Percentiles rank a stretch among this genome's conserved stretches.
These are phyloP conservation scores for Venturia carpophila DNA, from an alignment of 2,329 filamentous ascomycete species.

Conservation along the genomic window DNA sequence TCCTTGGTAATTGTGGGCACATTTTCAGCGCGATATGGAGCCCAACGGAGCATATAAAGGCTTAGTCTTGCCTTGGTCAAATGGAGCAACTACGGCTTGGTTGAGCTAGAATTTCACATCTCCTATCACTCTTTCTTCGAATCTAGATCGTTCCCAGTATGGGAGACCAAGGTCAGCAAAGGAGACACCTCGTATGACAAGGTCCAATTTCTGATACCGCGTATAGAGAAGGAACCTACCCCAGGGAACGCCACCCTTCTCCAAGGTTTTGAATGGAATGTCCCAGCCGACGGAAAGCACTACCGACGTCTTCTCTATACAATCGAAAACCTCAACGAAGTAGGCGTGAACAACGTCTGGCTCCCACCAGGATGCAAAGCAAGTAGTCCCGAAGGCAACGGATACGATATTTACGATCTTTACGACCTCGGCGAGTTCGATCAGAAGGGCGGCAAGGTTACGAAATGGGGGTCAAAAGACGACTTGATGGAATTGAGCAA, in stretches of 20 bases:
- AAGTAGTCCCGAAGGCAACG: slow-evolving; percentile 53
- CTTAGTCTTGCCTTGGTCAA: neutral
- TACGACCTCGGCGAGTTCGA: slow-evolving; percentile 66
- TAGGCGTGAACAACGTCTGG: slow-evolving; percentile 58
- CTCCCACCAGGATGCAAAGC: slow-evolving; percentile 66
- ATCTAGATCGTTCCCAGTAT: neutral
- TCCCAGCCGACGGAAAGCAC: slow-evolving; percentile 52
- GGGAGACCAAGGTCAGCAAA: neutral
- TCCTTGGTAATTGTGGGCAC: slow-evolving; percentile 8
- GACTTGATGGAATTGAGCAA: slow-evolving; percentile 49
- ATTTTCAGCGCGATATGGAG: neutral
- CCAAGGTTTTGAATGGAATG: slow-evolving; percentile 67
- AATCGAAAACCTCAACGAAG: slow-evolving; percentile 47
- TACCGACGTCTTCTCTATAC: slow-evolving; percentile 50
- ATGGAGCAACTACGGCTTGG: neutral
- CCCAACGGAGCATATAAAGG: slow-evolving; percentile 1
- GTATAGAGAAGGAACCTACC: slow-evolving; percentile 20
- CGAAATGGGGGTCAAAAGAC: slow-evolving; percentile 62
- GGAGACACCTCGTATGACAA: too few species aligned
- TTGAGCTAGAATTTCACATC: neutral
- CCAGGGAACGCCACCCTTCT: slow-evolving; percentile 50
- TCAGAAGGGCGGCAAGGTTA: slow-evolving; percentile 54
- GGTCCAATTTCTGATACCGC: neutral
- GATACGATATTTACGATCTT: slow-evolving; percentile 56
- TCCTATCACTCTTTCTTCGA: neutral